A percentile compares a stretch with the other conserved stretches of the same genome.
Conservation (phyloP, 768 basidiomycete genomes). For the Lactarius evosmus region DNA sequence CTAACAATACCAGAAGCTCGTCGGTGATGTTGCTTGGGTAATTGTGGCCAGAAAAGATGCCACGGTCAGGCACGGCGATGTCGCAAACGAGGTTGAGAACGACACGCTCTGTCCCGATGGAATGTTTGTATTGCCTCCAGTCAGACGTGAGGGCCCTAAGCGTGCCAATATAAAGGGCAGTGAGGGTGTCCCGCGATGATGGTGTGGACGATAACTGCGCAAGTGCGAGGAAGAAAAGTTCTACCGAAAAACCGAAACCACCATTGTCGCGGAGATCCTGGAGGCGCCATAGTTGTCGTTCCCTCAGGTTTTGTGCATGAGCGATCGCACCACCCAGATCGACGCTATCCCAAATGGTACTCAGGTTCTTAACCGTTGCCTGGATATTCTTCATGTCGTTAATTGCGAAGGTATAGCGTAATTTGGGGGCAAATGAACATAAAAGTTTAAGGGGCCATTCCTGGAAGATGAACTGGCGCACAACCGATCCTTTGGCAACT, state of each 20-base stretch:
- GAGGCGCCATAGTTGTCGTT: background rate
- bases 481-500: no score
- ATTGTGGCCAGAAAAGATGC: no score
- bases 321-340: no score
- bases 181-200: background rate
- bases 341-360: no score
- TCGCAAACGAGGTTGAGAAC: background rate
- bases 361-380: no score
- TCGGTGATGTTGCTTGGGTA: no score
- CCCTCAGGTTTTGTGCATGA: background rate
- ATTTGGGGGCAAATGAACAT: background rate
- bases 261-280: background rate
- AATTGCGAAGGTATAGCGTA: no score
- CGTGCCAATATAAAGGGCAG: background rate
- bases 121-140: no score
- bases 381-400: no score
- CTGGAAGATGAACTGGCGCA: background rate
- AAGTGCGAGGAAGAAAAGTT: background rate
- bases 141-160: background rate
- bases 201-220: background rate
- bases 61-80: no score
- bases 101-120: background rate
- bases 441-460: background rate
- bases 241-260: background rate
- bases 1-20: no score